Evolutionary conservation across 208 protist genomes (phyloP), one percentile per base, ranked within the genome.

Genomic region (Acanthamoeba lenticulata): DNA sequence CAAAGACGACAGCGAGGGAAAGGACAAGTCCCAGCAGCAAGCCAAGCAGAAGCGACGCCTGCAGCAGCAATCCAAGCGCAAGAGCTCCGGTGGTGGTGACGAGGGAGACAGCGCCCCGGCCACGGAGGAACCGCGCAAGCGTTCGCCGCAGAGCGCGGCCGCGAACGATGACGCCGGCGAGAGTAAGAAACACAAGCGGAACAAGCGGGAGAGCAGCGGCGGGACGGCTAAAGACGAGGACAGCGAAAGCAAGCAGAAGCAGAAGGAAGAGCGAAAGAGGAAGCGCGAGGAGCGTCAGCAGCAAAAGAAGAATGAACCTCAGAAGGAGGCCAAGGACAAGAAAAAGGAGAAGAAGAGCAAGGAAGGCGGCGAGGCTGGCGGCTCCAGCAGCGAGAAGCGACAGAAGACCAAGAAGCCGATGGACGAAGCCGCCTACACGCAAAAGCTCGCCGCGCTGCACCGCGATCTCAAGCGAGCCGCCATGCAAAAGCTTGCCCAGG

Each of bases 151-250:
- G 4, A 45, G 19, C 32, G 40, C 62, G 52, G 44, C 27, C 40
- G 89, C 13, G 21, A 13, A 47, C 13, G 32, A 60, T 15, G 32
- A 17, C 65, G n/a, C 5, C 24, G 19, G 19, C 9, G 47, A 69
- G 57, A 60, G 36, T 32, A 90, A 52, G 32, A 86, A 79, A 21
- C 32, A n/a, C 15, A 79, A 86, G 77, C 42, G 85, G 49, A 49
- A 32, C 1, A 91, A 91, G 55, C 15, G 85, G 49, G 85, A 91
- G 38, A 69, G 57, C 38, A 42, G 17, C 21, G 42, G 32, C 11
- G 45, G 49, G 52, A 32, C 29, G 4, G 21, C n/a, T n/a, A 72
- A 92, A 72, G 45, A 38, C 29, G 45, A 1, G n/a, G 27, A 42
- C 7, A 49, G 42, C 27, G 55, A 45, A 15, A 49, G 17, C 15